These are phyloP conservation scores for Sporothrix euskadiensis DNA, from an alignment of 2,329 filamentous ascomycete species.

Conservation along the genomic window DNA sequence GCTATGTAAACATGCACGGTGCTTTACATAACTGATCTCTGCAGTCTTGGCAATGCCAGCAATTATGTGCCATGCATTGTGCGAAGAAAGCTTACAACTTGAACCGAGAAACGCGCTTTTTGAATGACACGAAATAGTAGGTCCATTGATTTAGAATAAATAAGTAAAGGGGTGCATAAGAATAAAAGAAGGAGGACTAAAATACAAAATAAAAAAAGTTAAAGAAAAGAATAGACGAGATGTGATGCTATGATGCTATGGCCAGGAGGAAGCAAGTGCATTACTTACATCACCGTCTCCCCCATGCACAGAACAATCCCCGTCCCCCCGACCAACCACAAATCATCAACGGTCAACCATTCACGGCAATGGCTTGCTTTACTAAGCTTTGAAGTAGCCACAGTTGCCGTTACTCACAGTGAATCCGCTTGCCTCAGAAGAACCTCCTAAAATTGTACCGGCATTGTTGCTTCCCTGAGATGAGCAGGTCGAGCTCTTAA, in stretches of 20 bases:
- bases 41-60: not conserved
- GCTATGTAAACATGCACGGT: no score
- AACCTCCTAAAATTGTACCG: not conserved
- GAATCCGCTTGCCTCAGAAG: not conserved
- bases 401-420: not conserved
- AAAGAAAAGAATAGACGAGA: no score
- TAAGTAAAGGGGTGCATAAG: no score
- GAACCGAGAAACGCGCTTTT: not conserved
- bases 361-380: not conserved
- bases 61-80: not conserved
- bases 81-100: not conserved
- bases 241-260: no score
- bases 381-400: not conserved
- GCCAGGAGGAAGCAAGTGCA: no score
- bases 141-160: no score
- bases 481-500: not conserved
- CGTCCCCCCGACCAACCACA: not conserved
- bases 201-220: no score
- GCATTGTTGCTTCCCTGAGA: not conserved
- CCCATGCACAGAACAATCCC: no score
- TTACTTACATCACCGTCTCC: no score
- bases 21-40: not conserved
- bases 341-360: not conserved
- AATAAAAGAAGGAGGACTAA: no score
- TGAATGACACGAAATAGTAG: not conserved